A percentile compares a stretch with the other conserved stretches of the same genome.
Evolutionary conservation across 129 eudicot genomes (phyloP).

Genomic region (Centaurea solstitialis): DNA sequence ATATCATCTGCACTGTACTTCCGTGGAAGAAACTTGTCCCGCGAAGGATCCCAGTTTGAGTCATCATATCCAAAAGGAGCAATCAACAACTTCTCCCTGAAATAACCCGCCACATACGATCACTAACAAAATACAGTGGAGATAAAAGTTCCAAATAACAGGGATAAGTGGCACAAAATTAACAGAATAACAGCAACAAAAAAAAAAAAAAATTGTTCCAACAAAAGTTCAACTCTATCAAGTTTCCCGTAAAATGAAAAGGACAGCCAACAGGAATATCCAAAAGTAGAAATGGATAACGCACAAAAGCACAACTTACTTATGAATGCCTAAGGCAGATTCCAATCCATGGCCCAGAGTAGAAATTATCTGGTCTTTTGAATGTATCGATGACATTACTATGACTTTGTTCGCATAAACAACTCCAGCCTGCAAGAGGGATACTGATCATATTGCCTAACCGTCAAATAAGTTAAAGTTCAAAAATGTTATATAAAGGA

Average conservation of each 20-base stretch:
- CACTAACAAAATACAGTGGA: neutral
- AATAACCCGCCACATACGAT: neutral
- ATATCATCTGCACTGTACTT: constrained; percentile 46
- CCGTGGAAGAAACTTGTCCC: constrained; percentile 51
- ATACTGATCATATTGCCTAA: neutral
- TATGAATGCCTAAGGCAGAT: constrained; percentile 51
- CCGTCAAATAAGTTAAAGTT: neutral
- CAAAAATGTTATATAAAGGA: too few species aligned
- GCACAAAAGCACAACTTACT: constrained; percentile 31
- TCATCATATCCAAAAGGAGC: constrained; percentile 59
- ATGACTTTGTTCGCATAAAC: constrained; percentile 65
- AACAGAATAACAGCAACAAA: neutral
- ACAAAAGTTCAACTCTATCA: neutral
- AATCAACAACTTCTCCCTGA: constrained; percentile 55
- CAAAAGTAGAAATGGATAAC: neutral
- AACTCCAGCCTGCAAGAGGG: constrained; percentile 59
- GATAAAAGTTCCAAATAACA: neutral
- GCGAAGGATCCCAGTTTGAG: constrained; percentile 59
- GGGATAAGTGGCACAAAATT: neutral
- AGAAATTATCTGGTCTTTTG: constrained; percentile 44
- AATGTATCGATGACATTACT: constrained; percentile 48
- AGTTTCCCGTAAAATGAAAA: neutral
- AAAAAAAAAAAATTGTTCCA: neutral
- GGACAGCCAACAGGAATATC: neutral
- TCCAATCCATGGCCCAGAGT: constrained; percentile 54